A percentile compares a stretch with the other conserved stretches of the same genome.
Evolutionary conservation across 164 flowering plant genomes (phyloP).

Genomic region (Chloranthus sessilifolius): DNA sequence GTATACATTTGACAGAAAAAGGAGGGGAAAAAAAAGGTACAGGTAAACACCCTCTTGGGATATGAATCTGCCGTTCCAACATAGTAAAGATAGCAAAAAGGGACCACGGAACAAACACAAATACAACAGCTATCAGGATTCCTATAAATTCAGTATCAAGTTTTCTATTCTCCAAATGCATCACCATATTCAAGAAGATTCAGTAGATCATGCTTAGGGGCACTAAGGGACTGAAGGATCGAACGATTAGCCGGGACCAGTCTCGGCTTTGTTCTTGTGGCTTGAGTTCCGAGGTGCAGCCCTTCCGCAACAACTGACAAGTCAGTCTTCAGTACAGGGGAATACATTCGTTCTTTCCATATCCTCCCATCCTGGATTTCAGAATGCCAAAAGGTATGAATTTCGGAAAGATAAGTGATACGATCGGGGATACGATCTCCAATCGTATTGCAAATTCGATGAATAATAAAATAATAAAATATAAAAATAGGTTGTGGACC

Average conservation of each 20-base stretch:
- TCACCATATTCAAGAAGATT: conserved; percentile 75
- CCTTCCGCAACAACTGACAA: conserved; percentile 51
- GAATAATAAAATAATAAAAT: no score
- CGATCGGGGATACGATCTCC: no score
- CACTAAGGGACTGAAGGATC: conserved; percentile 76
- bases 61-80: no score
- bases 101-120: no score
- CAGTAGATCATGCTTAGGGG: conserved; percentile 74
- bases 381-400: background rate
- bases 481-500: no score
- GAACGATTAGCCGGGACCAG: conserved; percentile 32
- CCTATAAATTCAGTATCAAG: background rate
- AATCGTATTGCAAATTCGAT: no score
- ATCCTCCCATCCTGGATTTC: conserved; percentile 75
- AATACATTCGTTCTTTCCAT: conserved; percentile 77
- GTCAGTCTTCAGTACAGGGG: conserved; percentile 41
- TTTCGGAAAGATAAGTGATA: no score
- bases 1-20: no score
- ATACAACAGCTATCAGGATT: no score
- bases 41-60: no score
- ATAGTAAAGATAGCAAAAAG: no score
- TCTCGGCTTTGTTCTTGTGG: conserved; percentile 23
- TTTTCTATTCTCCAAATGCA: conserved; percentile 29
- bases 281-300: conserved; percentile 31
- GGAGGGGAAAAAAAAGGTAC: no score